phyloP scores from a whole-genome alignment of 371 early-diverging fungal genomes.

The Mucor lusitanicus region DNA sequence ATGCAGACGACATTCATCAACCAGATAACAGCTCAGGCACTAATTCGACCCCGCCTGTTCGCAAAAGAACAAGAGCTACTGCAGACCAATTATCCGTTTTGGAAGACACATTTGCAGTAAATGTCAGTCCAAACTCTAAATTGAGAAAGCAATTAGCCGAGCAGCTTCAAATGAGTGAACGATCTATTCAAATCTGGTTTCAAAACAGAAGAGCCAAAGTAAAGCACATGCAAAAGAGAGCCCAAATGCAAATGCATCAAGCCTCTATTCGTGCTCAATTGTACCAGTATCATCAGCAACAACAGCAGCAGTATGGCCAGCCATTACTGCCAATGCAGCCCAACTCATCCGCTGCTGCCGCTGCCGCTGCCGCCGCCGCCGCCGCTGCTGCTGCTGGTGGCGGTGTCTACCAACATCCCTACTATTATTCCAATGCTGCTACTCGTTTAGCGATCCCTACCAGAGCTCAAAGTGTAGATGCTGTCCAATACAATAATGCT shows the following conservation, averaged over 20 bases:
- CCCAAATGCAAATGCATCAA: slow-evolving; percentile 52
- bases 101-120: slow-evolving; percentile 73
- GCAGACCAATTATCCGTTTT: slow-evolving; percentile 78
- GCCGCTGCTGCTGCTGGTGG: too few species aligned
- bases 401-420: slow-evolving; percentile 10
- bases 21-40: slow-evolving; percentile 1
- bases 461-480: slow-evolving; percentile 44
- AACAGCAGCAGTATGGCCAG: slow-evolving; percentile 11
- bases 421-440: slow-evolving; percentile 15
- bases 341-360: neutral
- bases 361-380: neutral
- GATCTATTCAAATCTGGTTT: slow-evolving; percentile 99
- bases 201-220: slow-evolving; percentile 97
- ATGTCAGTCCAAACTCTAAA: slow-evolving; percentile 76
- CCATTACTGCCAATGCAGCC: slow-evolving; percentile 11
- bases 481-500: slow-evolving; percentile 10
- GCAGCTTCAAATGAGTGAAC: slow-evolving; percentile 88
- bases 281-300: slow-evolving; percentile 30
- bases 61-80: slow-evolving; percentile 74
- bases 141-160: slow-evolving; percentile 84
- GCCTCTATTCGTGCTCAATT: slow-evolving; percentile 35
- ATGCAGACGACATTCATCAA: neutral
- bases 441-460: slow-evolving; percentile 16
- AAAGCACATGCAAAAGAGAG: slow-evolving; percentile 70
- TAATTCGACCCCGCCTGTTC: slow-evolving; percentile 20